Conservation (phyloP, 78 protist species). For the Protostelium mycophagum region DNA sequence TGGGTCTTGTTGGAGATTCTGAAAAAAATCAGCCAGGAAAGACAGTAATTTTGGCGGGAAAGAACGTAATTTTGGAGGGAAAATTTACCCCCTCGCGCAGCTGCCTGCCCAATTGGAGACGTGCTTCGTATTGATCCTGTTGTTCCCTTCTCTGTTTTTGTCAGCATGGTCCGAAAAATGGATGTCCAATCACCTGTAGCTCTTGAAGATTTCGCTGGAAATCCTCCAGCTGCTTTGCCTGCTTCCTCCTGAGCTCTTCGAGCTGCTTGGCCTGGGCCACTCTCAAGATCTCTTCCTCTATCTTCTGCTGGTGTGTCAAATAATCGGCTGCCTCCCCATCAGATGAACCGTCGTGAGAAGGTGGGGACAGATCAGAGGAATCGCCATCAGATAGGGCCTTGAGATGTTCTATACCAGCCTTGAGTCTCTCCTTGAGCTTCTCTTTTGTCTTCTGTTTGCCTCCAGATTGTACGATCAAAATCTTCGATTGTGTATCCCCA, state of each 20-base stretch:
- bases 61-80: too few species aligned
- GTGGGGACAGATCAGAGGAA: neutral
- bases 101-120: too few species aligned
- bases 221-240: neutral
- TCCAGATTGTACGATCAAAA: neutral
- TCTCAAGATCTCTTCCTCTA: neutral
- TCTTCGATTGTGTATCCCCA: neutral
- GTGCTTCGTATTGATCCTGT: too few species aligned
- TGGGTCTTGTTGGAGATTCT: neutral
- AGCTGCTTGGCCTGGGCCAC: neutral
- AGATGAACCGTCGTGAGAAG: neutral
- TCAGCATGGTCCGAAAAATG: too few species aligned
- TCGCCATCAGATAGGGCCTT: neutral
- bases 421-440: neutral
- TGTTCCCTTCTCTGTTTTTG: too few species aligned
- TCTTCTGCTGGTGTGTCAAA: neutral
- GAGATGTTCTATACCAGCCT: neutral
- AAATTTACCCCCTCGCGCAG: too few species aligned
- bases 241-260: neutral
- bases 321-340: neutral
- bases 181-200: too few species aligned
- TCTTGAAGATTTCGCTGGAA: too few species aligned
- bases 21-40: too few species aligned
- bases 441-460: neutral
- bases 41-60: too few species aligned